A percentile compares a stretch with the other conserved stretches of the same genome.
These are phyloP conservation scores for Omphalea diandra DNA, from an alignment of 441 rosid genomes.

Conservation along the genomic window DNA sequence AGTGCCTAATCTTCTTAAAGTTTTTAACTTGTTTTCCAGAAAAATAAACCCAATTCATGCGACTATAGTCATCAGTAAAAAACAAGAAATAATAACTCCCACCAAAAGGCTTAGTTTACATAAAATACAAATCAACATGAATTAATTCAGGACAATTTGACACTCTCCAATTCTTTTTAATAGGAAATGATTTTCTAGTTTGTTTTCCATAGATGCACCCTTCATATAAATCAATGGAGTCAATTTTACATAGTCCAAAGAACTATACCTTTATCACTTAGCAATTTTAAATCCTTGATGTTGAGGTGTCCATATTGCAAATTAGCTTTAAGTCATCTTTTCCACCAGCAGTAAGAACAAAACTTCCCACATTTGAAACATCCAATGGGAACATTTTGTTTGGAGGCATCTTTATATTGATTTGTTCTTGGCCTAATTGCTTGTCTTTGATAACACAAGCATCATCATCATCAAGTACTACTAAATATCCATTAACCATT, in stretches of 20 bases:
- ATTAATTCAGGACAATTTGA: neutral
- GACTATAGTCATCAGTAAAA: neutral
- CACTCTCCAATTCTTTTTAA: neutral
- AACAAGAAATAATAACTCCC: neutral
- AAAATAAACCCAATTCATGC: neutral
- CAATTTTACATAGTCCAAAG: neutral
- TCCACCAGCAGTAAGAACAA: neutral
- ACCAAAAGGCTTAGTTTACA: conserved; percentile 8
- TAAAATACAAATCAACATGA: neutral
- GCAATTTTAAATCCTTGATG: neutral
- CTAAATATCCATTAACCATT: neutral
- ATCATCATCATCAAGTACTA: neutral
- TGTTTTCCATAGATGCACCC: conserved; percentile 1
- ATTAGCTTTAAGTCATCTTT: neutral
- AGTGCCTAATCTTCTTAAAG: neutral
- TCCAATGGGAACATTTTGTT: neutral
- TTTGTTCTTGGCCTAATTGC: neutral
- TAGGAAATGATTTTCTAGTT: conserved; percentile 6
- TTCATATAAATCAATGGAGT: neutral
- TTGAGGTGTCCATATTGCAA: neutral
- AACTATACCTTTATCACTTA: neutral
- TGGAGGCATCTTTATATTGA: neutral
- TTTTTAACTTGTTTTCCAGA: neutral
- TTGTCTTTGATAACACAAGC: neutral
- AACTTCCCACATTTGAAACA: neutral